Base-by-base conservation (phyloP, 148 eudicot genomes). In the Vaccinium darrowii region DNA sequence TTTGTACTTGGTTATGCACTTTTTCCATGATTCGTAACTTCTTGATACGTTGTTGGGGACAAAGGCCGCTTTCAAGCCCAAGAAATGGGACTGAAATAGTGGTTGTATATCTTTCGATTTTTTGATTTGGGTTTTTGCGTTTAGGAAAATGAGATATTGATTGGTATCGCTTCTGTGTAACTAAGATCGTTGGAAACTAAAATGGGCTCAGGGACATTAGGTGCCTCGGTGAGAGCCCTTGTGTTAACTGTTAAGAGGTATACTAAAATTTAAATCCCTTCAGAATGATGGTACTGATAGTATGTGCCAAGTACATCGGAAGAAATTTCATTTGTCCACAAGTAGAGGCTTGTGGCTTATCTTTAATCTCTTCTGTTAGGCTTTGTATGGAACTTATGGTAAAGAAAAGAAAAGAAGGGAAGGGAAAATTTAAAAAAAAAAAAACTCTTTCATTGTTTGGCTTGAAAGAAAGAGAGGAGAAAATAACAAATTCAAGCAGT, bases 91-190 rank as follows among this genome's bases (percentile, higher is more conserved):
- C 10, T 15, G 50, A 39, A 39, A 15, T 33, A 10, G 77, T 30
- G 77, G 50, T 73, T 73, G 49, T 75, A 39, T 13, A 75, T 75
- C 78, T 75, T 73, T 33, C 10, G 77, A 39, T 33, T 36, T 73
- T 73, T n/a, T 43, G 47, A 43, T 5, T 43, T 43, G 47, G 47
- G 47, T 43, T 5, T 43, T 43, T 0, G 47, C 6, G 47, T 43
- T 43, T 5, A 43, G 6, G 47, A 43, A 43, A 43, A 5, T 43
- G 47, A 5, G 47, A 43, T 0, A 43, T 43, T 43, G 47, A 43
- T 43, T 43, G 47, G 47, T 3, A 43, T 43, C 47, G 3, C 63
- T 14, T 58, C 16, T 58, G 63, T 58, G n/a, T 5, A 58, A 58
- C 63, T 58, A 18, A 18, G 63, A 18, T 18, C n/a, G 63, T 18